Conservation (phyloP, 179 eudicot species). For the Silene vulgaris region DNA sequence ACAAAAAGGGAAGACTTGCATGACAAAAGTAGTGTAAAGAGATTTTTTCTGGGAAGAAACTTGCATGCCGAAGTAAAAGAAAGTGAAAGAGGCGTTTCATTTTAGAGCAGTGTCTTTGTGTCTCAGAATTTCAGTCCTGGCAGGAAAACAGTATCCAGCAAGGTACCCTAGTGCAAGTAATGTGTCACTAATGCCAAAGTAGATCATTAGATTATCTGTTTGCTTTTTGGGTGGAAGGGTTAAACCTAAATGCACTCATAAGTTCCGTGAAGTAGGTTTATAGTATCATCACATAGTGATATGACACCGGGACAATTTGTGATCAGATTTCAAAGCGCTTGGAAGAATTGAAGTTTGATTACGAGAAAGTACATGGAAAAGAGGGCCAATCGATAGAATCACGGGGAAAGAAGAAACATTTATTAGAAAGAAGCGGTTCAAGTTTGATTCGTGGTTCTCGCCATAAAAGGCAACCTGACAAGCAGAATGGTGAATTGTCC, state of each 20-base stretch:
- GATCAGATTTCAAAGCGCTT: slow-evolving; percentile 64
- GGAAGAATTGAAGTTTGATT: slow-evolving; percentile 65
- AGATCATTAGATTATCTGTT: background rate
- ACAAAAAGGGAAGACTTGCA: background rate
- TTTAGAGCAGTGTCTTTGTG: background rate
- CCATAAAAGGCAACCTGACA: slow-evolving; percentile 19
- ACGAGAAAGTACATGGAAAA: slow-evolving; percentile 53
- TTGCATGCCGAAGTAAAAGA: background rate
- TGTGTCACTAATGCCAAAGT: background rate
- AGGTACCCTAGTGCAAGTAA: background rate
- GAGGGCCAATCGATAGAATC: slow-evolving; percentile 33
- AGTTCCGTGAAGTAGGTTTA: background rate
- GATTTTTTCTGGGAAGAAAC: background rate
- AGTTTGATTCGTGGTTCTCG: slow-evolving; percentile 16
- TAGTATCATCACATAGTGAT: background rate
- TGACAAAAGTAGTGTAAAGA: background rate
- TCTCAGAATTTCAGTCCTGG: background rate
- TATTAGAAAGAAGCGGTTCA: slow-evolving; percentile 23
- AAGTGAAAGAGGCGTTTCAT: background rate
- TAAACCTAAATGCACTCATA: background rate
- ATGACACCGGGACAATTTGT: slow-evolving; percentile 12
- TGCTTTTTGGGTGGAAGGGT: no score
- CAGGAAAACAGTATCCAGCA: background rate
- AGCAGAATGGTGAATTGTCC: slow-evolving; percentile 28
- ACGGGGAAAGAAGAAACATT: slow-evolving; percentile 40